Conservation (phyloP, 1,284 basidiomycete species). For the Heliocybe sulcata region DNA sequence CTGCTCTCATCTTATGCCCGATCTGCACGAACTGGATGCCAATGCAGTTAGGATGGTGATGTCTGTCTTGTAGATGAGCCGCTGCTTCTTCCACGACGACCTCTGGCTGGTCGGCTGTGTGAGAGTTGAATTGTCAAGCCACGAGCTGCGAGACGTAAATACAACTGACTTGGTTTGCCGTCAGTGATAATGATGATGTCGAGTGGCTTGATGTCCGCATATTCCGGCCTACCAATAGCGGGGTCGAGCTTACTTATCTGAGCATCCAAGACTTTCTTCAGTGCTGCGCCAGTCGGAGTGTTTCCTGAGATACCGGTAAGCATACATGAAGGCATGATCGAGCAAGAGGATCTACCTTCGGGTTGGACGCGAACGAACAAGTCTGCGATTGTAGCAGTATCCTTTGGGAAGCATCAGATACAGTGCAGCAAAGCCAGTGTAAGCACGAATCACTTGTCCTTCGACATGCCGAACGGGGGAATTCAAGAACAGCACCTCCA, state of each 20-base stretch:
- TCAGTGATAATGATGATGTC: conserved; percentile 40
- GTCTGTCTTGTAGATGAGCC: conserved; percentile 30
- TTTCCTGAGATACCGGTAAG: neutral
- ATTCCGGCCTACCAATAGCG: conserved; percentile 6
- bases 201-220: conserved; percentile 27
- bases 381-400: neutral
- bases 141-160: neutral
- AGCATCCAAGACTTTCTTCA: conserved; percentile 9
- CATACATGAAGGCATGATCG: neutral
- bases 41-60: conserved; percentile 20
- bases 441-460: neutral
- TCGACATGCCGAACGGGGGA: conserved; percentile 1
- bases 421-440: neutral
- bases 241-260: conserved; percentile 14
- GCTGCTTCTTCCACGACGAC: conserved; percentile 40
- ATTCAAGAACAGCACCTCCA: conserved; percentile 23
- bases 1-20: conserved; percentile 35
- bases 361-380: neutral
- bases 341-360: neutral
- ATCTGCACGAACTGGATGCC: conserved; percentile 50
- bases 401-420: neutral
- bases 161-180: conserved; percentile 35
- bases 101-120: conserved; percentile 43
- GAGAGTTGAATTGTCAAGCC: neutral
- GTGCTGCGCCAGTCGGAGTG: neutral